phyloP scores from a whole-genome alignment of 768 basidiomycete species.

The Cystobasidium onofrii region DNA sequence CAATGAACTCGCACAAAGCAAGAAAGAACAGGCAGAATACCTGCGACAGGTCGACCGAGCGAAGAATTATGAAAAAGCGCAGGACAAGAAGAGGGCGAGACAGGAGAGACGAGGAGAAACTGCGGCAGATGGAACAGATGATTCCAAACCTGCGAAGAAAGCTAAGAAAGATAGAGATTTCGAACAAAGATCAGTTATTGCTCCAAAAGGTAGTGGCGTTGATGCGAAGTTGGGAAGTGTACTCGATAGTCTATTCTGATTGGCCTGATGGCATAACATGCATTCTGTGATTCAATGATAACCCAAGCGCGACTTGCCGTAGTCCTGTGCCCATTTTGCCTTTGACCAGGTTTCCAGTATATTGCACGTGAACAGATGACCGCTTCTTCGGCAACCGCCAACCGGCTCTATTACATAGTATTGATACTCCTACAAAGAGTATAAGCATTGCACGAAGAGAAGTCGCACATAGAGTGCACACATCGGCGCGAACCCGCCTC shows the following conservation, averaged over 20 bases:
- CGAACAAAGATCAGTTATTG: constrained; percentile 21
- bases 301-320: too few species aligned
- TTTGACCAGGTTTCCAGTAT: too few species aligned
- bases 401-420: neutral
- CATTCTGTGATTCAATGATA: too few species aligned
- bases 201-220: constrained; percentile 8
- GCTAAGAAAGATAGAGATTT: constrained; percentile 19
- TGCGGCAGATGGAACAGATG: neutral
- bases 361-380: neutral
- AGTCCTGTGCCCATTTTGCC: too few species aligned
- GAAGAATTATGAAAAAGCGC: constrained; percentile 50
- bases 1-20: constrained; percentile 78
- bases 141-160: neutral
- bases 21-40: constrained; percentile 81
- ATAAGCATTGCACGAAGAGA: too few species aligned
- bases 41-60: constrained; percentile 89
- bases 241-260: constrained; percentile 32
- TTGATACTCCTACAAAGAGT: too few species aligned
- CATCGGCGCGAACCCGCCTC: too few species aligned
- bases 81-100: constrained; percentile 36
- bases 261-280: too few species aligned
- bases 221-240: constrained; percentile 27
- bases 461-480: too few species aligned
- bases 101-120: neutral
- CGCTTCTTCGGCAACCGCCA: neutral